Evolutionary conservation across 495 filamentous ascomycete species (phyloP), one percentile per base, ranked within the genome.

Genomic region (Aspergillus incahuasiensis): DNA sequence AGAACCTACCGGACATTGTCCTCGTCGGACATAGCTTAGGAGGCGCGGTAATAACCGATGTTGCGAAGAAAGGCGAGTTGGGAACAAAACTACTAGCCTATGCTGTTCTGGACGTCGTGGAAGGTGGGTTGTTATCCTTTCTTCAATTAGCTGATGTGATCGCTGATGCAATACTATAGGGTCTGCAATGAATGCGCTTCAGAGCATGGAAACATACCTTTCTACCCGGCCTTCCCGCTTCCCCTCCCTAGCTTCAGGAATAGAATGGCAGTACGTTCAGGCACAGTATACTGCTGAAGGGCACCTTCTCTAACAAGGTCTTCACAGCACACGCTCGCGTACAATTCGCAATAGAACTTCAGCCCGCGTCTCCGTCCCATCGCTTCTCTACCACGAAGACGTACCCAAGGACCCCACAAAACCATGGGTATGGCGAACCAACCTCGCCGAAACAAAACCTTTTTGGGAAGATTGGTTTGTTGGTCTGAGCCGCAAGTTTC

Each of bases 391-490:
- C 57, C 72, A 81, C 54, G 69, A 76, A 61, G 62, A 64, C 41
- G 16, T 60, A 0, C 64, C 73, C 32, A 61, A 71, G 35, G 72
- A 74, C 30, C 24, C 63, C 24, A 62, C 68, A 5, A 66, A 68
- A 52, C 64, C 69, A 24, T 97, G 88, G 88, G 78, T 79, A 30
- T 98, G 94, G 94, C 77, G 86, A 54, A 97, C 94, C 3, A 85
- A 96, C 59, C 80, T 97, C 7, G 84, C 80, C 2, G 79, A 81
- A 35, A 97, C 95, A 15, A 85, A 95, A 61, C 87, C 89, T 15
- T 97, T 91, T 66, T 99, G 94, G 94, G 84, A 91, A 65, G 85
- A 82, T 52, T 99, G 94, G 94, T 99, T 97, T 60, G 71, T 82
- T 16, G 91, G 91, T 0, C 76, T 97, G 50, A 95, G 89, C 62